Conservation (phyloP, 768 basidiomycete species). For the Phaeolepiota aurea region DNA sequence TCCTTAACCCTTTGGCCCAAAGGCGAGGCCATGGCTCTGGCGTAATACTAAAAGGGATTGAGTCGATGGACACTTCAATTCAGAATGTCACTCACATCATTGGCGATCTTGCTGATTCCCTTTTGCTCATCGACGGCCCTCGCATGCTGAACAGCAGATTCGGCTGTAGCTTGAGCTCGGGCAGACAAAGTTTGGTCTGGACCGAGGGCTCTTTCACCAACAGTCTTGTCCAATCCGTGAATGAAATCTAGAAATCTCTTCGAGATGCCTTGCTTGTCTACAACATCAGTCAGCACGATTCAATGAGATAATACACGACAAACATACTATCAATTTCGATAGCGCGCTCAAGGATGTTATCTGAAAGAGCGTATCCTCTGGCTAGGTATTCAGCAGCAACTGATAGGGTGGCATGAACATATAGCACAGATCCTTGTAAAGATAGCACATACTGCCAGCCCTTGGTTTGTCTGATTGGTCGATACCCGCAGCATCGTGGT, state of each 20-base stretch:
- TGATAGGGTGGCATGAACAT: constrained; percentile 13
- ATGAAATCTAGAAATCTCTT: constrained; percentile 77
- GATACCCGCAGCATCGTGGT: constrained; percentile 33
- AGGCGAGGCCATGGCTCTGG: constrained; percentile 65
- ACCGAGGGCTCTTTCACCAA: constrained; percentile 68
- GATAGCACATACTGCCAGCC: constrained; percentile 81
- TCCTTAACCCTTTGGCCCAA: constrained; percentile 65
- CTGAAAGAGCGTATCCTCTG: constrained; percentile 77
- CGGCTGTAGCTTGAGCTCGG: constrained; percentile 59
- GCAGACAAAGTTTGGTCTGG: constrained; percentile 74
- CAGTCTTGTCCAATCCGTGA: constrained; percentile 54
- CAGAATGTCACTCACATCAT: constrained; percentile 38
- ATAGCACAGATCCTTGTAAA: too few relatives aligned
- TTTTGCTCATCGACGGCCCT: constrained; percentile 76
- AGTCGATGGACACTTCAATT: not conserved
- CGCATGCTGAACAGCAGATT: constrained; percentile 59
- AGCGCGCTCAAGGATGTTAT: constrained; percentile 67
- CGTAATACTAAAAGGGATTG: constrained; percentile 54
- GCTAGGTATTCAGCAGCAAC: constrained; percentile 94
- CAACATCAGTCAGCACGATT: not conserved
- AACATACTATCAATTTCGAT: constrained; percentile 67
- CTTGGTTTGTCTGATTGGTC: constrained; percentile 90
- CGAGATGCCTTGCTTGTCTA: constrained; percentile 84
- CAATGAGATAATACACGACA: not conserved
- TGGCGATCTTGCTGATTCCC: constrained; percentile 61